Base-by-base conservation (phyloP, 768 basidiomycete species). In the Russula sp. region DNA sequence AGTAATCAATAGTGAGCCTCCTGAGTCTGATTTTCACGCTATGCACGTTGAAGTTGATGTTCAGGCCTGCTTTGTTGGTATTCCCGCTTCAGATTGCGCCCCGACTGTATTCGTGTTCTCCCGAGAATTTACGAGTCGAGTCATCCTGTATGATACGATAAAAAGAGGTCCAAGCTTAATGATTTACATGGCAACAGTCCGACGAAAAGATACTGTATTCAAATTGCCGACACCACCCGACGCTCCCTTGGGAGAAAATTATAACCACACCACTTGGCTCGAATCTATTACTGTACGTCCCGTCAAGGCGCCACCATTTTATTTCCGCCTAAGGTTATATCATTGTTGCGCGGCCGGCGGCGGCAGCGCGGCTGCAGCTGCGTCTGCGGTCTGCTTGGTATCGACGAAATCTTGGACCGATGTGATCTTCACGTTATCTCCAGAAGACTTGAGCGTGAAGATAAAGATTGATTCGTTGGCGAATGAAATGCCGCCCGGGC, bases 351-450 rank as follows among this genome's bases (percentile, higher is more conserved):
- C 26, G 20, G 26, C 24, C 3, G n/a, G 61, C 42, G 4, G 61
- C 81, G 80, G 83, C 34, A 30, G 28, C 0, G 53, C 24, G 1
- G 49, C 53, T 13, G 22, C 53, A 14, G 34, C 75, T 13, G 34
- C 38, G 5, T 50, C 55, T 5, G 58, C 53, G 7, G 54, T 22
- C 53, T n/a, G 8, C 48, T 65, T 65, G 38, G 59, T 61, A 48
- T 65, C 64, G 32, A 65, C 38, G 26, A 57, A 65, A 1, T 65
- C 60, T 34, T 57, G 60, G 49, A 65, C 36, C 4, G 49, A 32
- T 14, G 55, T 46, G 32, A 65, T 65, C 49, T 65, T 50, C 55
- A 65, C 49, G 5, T 59, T 16, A 16, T 48, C 42, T 24, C 52
- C 64, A 9, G 42, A 42, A 5, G 60, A 50, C 34, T 42, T 52